Evolutionary conservation across 176 grass and related monocot genomes (phyloP).

Genomic region (Juncus inflexus): DNA sequence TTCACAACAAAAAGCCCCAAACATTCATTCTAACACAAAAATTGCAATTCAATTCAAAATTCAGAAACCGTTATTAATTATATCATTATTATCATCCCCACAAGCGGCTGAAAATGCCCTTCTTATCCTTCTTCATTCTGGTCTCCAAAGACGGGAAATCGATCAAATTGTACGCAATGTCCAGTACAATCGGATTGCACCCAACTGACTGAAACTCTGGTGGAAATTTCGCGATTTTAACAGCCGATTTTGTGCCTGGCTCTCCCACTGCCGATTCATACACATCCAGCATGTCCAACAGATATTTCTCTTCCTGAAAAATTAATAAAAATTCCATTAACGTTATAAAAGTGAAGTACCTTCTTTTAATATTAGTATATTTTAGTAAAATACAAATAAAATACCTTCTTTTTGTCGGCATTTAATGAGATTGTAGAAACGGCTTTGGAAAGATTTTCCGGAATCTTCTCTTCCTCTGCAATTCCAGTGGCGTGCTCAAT

Average conservation of each 20-base stretch:
- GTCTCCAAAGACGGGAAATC: constrained; percentile 86
- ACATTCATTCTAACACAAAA: too few relatives aligned
- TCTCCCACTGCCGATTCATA: constrained; percentile 86
- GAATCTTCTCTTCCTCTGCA: constrained; percentile 84
- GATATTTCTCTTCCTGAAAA: constrained; percentile 58
- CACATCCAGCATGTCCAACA: constrained; percentile 64
- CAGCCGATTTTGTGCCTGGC: constrained; percentile 45
- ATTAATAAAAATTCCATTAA: constrained; percentile 4
- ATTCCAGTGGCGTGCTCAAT: constrained; percentile 92
- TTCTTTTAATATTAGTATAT: too few relatives aligned
- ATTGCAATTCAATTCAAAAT: too few relatives aligned
- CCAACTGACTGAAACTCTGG: constrained; percentile 64
- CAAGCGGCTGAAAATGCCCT: constrained; percentile 73
- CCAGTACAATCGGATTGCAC: constrained; percentile 94
- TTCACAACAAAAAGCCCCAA: too few relatives aligned
- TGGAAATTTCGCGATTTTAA: constrained; percentile 61
- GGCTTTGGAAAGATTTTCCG: constrained; percentile 77
- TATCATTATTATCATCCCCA: constrained; percentile 38
- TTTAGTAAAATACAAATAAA: too few relatives aligned
- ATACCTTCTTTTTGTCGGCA: constrained; percentile 53
- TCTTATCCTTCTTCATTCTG: constrained; percentile 99
- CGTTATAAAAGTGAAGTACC: too few relatives aligned
- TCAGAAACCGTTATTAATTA: too few relatives aligned
- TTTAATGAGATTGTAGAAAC: constrained; percentile 74
- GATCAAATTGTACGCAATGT: constrained; percentile 71